These are phyloP conservation scores for Excoecaria cochinchinensis DNA, from an alignment of 345 rosid genomes.

Conservation along the genomic window DNA sequence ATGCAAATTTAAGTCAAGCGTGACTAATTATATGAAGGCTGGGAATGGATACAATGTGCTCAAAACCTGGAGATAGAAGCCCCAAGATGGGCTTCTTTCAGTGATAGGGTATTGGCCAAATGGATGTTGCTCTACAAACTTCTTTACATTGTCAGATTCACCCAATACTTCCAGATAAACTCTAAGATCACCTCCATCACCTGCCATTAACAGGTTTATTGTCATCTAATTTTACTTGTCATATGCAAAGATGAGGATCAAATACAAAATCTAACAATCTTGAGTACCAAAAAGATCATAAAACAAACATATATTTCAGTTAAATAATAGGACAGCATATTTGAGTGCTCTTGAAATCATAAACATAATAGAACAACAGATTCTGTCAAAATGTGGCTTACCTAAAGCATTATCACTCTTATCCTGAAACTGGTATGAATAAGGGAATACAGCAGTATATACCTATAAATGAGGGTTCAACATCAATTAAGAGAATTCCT, in stretches of 20 bases:
- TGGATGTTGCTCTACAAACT: conserved; percentile 57
- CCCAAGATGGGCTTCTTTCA: conserved; percentile 54
- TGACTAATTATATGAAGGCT: neutral
- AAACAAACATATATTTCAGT: neutral
- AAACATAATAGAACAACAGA: neutral
- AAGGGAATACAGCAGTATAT: conserved; percentile 73
- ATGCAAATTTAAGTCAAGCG: neutral
- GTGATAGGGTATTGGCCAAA: conserved; percentile 72
- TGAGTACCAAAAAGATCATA: neutral
- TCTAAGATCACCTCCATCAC: conserved; percentile 66
- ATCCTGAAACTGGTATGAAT: conserved; percentile 50
- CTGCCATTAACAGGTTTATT: conserved; percentile 35
- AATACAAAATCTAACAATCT: neutral
- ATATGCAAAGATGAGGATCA: neutral
- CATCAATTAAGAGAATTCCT: neutral
- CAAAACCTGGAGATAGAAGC: conserved; percentile 42
- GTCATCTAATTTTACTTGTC: neutral
- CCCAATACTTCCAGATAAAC: conserved; percentile 58
- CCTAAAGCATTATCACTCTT: conserved; percentile 60
- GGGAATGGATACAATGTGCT: conserved; percentile 1
- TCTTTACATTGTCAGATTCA: conserved; percentile 53
- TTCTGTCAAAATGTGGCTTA: conserved; percentile 22
- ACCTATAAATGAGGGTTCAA: conserved; percentile 39
- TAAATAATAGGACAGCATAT: neutral
- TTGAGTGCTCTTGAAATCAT: neutral